phyloP scores from a whole-genome alignment of 164 flowering plant genomes.

The Liriodendron chinense region DNA sequence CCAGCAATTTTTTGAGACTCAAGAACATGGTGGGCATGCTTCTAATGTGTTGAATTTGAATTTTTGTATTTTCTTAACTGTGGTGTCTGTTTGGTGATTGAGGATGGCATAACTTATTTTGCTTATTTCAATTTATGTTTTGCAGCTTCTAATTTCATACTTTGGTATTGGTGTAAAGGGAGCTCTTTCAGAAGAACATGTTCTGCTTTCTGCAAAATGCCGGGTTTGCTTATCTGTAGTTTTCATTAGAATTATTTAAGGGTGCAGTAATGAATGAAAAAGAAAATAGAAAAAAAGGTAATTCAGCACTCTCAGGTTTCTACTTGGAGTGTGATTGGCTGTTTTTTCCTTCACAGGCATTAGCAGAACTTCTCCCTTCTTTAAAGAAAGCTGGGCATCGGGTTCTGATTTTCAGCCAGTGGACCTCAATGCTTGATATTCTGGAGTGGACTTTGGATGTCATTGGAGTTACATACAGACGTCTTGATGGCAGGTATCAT shows the following conservation, averaged over 20 bases:
- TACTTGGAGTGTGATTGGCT: not conserved
- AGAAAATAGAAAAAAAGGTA: not conserved
- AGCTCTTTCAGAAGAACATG: slow-evolving; percentile 61
- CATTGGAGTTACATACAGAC: slow-evolving; percentile 74
- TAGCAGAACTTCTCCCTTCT: slow-evolving; percentile 75
- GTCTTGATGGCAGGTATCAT: slow-evolving; percentile 89
- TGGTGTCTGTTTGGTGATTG: not conserved
- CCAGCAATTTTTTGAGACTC: not conserved
- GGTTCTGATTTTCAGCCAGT: slow-evolving; percentile 90
- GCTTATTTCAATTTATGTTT: slow-evolving; percentile 2
- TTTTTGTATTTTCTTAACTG: not conserved
- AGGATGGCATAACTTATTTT: not conserved
- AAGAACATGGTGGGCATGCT: not conserved
- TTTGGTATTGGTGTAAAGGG: slow-evolving; percentile 45
- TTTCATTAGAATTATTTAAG: not conserved
- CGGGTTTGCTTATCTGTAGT: slow-evolving; percentile 40
- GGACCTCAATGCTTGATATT: slow-evolving; percentile 99
- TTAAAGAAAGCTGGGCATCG: slow-evolving; percentile 69
- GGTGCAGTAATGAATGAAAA: not conserved
- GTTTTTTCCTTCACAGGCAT: slow-evolving; percentile 43
- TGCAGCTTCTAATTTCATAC: slow-evolving; percentile 69
- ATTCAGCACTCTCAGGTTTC: too few relatives aligned
- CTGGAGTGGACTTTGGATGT: slow-evolving; percentile 96
- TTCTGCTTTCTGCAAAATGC: slow-evolving; percentile 78
- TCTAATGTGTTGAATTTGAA: not conserved